Evolutionary conservation across 140 eudicot genomes (phyloP).

Genomic region (Anethum foeniculum): DNA sequence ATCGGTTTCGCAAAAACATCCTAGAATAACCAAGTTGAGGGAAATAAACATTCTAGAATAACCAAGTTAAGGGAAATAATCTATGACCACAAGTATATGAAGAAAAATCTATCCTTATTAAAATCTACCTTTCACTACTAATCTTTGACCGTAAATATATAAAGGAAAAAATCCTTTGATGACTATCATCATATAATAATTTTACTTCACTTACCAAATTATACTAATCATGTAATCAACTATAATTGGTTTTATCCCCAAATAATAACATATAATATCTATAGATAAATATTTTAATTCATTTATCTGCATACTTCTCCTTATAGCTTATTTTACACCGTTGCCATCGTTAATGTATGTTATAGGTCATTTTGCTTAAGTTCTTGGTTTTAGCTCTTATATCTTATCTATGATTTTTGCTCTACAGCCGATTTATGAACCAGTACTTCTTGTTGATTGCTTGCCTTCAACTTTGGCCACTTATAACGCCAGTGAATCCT

Average conservation of each 20-base stretch:
- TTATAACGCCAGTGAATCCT: constrained; percentile 95
- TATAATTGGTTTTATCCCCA: neutral
- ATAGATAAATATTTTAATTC: neutral
- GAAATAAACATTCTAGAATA: neutral
- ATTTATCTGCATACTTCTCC: neutral
- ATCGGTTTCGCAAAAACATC: neutral
- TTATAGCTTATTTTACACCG: neutral
- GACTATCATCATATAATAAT: neutral
- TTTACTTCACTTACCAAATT: neutral
- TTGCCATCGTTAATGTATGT: neutral
- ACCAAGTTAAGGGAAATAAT: neutral
- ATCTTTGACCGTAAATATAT: neutral
- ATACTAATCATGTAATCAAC: neutral
- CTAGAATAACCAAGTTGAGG: neutral
- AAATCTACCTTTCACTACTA: too few species aligned
- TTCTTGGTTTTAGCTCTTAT: neutral
- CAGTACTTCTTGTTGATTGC: constrained; percentile 98
- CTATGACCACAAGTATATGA: too few species aligned
- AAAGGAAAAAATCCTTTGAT: neutral
- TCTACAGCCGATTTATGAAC: constrained; percentile 94
- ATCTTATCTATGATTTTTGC: neutral
- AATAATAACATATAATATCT: neutral
- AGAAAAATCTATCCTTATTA: neutral
- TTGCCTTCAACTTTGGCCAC: constrained; percentile 98
- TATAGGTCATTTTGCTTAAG: neutral